Evolutionary conservation across 495 filamentous ascomycete species (phyloP), one percentile per base, ranked within the genome.

Genomic region (Xylaria scruposa): DNA sequence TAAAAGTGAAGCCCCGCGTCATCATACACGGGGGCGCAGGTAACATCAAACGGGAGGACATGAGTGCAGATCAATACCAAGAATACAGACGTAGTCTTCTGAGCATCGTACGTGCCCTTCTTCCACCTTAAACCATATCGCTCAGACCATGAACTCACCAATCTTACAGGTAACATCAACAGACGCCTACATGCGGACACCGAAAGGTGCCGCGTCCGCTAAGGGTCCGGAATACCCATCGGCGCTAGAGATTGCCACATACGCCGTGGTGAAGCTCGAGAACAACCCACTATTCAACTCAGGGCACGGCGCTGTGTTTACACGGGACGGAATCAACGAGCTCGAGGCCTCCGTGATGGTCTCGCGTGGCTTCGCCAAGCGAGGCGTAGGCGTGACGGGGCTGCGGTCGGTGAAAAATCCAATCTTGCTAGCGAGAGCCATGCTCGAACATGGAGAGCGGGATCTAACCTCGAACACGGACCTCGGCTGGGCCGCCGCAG

Each of bases 341-440:
- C 89, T 97, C 74, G 94, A 97, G 80, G 91, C 94, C 38, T 92
- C 89, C n/a, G 87, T 97, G 33, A 97, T 97, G 95, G 92, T 96
- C 0, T 90, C 91, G 4, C 83, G 84, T n/a, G 91, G 90, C 1
- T 80, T 83, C 49, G 88, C 88, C 36, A 97, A 97, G 81, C 86
- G 93, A 31, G 93, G 90, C 21, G 91, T 91, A 0, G 93, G 91
- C 13, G 88, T 94, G 10, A 93, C 92, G 78, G 86, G 92, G 6
- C 74, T 97, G 24, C 85, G 85, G 31, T 87, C 84, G 29, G 91
- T 95, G 17, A 91, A 90, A 76, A 94, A 97, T 74, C 94, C 94
- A 0, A 91, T 97, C 56, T 81, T 87, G 67, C 83, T 97, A 7
- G 94, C 94, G 12, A 83, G 84, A 58, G 91, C 91, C 72, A 87